Evolutionary conservation across 768 basidiomycete species (phyloP).

Genomic region (Collybia sordida): DNA sequence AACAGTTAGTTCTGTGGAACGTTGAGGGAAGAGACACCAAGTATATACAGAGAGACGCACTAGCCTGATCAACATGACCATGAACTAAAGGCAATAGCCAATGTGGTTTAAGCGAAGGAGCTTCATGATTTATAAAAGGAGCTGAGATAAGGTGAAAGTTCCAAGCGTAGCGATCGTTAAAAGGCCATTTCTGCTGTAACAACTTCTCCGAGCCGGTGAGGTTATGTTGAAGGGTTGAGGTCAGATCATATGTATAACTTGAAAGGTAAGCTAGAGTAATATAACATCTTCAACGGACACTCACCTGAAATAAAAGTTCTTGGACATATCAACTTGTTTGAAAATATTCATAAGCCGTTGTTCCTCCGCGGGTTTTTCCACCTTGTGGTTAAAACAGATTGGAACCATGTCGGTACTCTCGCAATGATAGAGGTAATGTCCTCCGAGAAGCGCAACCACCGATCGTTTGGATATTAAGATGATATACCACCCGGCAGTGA

Average conservation of each 20-base stretch:
- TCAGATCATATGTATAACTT: conserved; percentile 96
- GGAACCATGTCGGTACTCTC: conserved; percentile 87
- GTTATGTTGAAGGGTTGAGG: conserved; percentile 93
- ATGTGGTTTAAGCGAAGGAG: conserved; percentile 49
- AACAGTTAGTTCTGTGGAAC: conserved; percentile 75
- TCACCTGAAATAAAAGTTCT: conserved; percentile 98
- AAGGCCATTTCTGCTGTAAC: conserved; percentile 54
- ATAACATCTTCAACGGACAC: background rate
- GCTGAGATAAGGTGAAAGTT: conserved; percentile 84
- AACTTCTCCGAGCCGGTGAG: conserved; percentile 57
- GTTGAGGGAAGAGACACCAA: background rate
- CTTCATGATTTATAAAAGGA: conserved; percentile 52
- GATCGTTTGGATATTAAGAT: conserved; percentile 87
- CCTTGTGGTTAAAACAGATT: conserved; percentile 73
- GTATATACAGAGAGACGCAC: conserved; percentile 45
- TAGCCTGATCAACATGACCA: conserved; percentile 98
- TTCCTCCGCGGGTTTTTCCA: conserved; percentile 88
- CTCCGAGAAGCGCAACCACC: conserved; percentile 90
- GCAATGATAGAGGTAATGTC: conserved; percentile 95
- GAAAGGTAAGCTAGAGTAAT: conserved; percentile 3
- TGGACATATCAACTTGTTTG: conserved; percentile 97
- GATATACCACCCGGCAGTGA: conserved; percentile 97
- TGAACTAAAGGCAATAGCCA: conserved; percentile 94
- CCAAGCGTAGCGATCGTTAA: conserved; percentile 93
- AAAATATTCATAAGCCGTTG: conserved; percentile 87